Evolutionary conservation across 768 basidiomycete genomes (phyloP).

Genomic region (Lactarius hatsudake): DNA sequence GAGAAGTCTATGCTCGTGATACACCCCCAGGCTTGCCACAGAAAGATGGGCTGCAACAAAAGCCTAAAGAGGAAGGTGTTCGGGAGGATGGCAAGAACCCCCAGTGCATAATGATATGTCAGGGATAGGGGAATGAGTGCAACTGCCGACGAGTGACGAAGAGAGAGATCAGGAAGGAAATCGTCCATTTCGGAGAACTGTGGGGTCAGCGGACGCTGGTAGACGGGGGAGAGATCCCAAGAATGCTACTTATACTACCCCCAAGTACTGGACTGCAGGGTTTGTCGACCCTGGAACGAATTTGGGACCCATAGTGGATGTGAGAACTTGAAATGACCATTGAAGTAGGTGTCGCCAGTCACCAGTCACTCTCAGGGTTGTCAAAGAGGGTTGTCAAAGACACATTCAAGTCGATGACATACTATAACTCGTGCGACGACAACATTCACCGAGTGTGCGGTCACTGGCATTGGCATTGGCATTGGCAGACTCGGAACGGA

Average conservation of each 20-base stretch:
- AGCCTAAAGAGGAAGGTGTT: not conserved
- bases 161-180: not conserved
- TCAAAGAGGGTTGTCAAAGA: too few relatives aligned
- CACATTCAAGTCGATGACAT: too few relatives aligned
- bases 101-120: slow-evolving; percentile 1
- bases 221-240: not conserved
- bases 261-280: not conserved
- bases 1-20: not conserved
- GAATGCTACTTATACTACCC: not conserved
- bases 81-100: slow-evolving; percentile 9
- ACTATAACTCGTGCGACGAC: too few relatives aligned
- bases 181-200: not conserved
- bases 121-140: slow-evolving; percentile 1
- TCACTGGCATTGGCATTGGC: too few relatives aligned
- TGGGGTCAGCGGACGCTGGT: not conserved
- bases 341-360: too few relatives aligned
- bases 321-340: too few relatives aligned
- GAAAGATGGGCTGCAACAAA: not conserved
- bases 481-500: too few relatives aligned
- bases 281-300: too few relatives aligned
- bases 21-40: not conserved
- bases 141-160: not conserved
- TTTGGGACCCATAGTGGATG: too few relatives aligned
- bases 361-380: too few relatives aligned
- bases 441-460: too few relatives aligned